Percentiles rank a stretch among this genome's conserved stretches.
These are phyloP conservation scores for Fomitiporia mediterranea DNA, from an alignment of 1,284 basidiomycete species.

Conservation along the genomic window DNA sequence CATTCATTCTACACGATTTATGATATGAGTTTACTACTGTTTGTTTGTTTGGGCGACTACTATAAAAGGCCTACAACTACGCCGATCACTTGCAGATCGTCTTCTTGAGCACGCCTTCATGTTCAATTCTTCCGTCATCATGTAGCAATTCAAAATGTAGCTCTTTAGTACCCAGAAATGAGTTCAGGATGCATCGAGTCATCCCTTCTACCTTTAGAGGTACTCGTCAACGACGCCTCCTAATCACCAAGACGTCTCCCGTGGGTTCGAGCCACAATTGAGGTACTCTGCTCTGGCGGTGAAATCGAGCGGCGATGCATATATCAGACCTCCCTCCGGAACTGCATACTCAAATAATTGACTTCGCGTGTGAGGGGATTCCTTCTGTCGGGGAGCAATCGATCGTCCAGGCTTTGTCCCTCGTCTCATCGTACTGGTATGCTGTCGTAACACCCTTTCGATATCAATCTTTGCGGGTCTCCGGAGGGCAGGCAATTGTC, in stretches of 20 bases:
- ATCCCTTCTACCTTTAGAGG: too few relatives aligned
- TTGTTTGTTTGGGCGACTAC: neutral
- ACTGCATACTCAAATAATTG: constrained; percentile 1
- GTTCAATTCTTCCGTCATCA: neutral
- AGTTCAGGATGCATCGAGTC: neutral
- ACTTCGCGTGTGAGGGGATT: neutral
- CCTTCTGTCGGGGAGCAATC: neutral
- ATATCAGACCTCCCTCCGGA: constrained; percentile 2
- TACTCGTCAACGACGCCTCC: too few relatives aligned
- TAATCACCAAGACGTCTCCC: neutral
- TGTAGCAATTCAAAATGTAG: neutral
- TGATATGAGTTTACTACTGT: too few relatives aligned
- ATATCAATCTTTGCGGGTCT: neutral
- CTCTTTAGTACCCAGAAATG: neutral
- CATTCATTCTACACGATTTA: too few relatives aligned
- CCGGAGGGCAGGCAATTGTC: neutral
- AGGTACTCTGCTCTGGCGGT: too few relatives aligned
- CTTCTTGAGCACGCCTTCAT: neutral
- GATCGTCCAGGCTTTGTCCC: neutral
- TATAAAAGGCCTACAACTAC: neutral
- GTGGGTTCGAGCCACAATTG: neutral
- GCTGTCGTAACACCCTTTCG: neutral
- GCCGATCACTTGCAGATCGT: neutral
- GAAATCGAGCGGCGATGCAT: neutral
- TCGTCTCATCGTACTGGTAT: constrained; percentile 6